Evolutionary conservation across 441 rosid genomes (phyloP).

Genomic region (Euphorbia corollata): DNA sequence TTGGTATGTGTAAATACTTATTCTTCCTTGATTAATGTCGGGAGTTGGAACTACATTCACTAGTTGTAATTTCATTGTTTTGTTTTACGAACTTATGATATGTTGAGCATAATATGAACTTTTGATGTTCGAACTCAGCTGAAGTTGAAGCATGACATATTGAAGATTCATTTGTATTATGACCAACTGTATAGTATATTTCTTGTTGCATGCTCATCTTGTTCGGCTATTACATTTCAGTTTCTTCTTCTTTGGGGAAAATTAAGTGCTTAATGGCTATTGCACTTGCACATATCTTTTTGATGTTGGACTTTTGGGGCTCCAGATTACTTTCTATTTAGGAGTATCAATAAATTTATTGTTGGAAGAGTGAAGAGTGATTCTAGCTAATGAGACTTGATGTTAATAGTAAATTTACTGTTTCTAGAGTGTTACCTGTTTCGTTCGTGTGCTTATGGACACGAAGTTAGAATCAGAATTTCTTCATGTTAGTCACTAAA

Average conservation of each 20-base stretch:
- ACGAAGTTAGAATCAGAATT: neutral
- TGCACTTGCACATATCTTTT: neutral
- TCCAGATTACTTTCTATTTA: neutral
- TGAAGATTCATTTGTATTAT: neutral
- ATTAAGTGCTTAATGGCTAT: neutral
- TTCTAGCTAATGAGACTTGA: neutral
- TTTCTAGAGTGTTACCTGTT: neutral
- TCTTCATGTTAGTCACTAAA: neutral
- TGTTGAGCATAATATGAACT: neutral
- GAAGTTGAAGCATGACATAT: neutral
- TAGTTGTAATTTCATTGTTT: neutral
- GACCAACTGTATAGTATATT: neutral
- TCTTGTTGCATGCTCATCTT: neutral
- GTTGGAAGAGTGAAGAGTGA: neutral
- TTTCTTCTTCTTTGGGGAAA: neutral
- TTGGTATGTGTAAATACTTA: conserved; percentile 38
- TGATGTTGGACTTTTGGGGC: neutral
- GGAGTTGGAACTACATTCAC: neutral
- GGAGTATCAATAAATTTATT: neutral
- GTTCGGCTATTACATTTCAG: neutral
- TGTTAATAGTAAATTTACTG: neutral
- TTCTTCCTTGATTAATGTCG: neutral
- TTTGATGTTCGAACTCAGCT: neutral
- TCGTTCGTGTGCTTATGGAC: neutral
- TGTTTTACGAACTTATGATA: neutral